phyloP scores from a whole-genome alignment of 805 yeast species.

The Ogataea polymorpha region DNA sequence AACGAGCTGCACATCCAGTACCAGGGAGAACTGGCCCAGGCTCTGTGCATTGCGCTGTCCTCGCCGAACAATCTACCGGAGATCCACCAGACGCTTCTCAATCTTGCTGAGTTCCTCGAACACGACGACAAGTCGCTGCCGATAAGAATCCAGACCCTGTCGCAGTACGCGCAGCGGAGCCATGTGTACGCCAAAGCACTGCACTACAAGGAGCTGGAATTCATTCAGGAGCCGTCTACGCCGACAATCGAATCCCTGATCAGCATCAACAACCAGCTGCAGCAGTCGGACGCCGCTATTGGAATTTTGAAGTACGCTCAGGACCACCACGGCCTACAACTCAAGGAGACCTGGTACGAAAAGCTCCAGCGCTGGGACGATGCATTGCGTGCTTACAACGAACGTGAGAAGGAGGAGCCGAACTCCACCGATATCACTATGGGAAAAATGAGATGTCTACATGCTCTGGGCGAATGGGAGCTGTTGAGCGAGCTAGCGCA shows the following conservation, averaged over 20 bases:
- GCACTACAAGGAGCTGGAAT: slow-evolving; percentile 93
- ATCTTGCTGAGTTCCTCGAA: slow-evolving; percentile 94
- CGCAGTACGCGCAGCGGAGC: slow-evolving; percentile 89
- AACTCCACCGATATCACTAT: slow-evolving; percentile 83
- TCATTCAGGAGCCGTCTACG: slow-evolving; percentile 88
- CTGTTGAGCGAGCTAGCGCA: slow-evolving; percentile 80
- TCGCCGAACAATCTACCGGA: slow-evolving; percentile 95
- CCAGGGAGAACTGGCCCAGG: slow-evolving; percentile 83
- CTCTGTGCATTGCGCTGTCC: slow-evolving; percentile 81
- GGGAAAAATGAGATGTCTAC: slow-evolving; percentile 98
- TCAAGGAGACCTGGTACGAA: slow-evolving; percentile 97
- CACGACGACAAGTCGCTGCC: slow-evolving; percentile 95
- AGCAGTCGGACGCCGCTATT: slow-evolving; percentile 96
- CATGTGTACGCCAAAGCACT: slow-evolving; percentile 98
- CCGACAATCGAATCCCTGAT: slow-evolving; percentile 90
- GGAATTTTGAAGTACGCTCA: slow-evolving; percentile 95
- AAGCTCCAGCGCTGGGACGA: slow-evolving; percentile 98
- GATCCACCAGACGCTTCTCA: slow-evolving; percentile 83
- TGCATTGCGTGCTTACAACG: slow-evolving; percentile 86
- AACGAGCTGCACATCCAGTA: slow-evolving; percentile 82
- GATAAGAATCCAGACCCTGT: slow-evolving; percentile 82
- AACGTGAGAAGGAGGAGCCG: slow-evolving; percentile 62
- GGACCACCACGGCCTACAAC: slow-evolving; percentile 81
- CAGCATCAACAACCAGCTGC: slow-evolving; percentile 88
- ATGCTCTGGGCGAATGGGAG: slow-evolving; percentile 99